A percentile compares a stretch with the other conserved stretches of the same genome.
Evolutionary conservation across 2,329 filamentous ascomycete genomes (phyloP).

Genomic region (Pseudogymnoascus destructans): DNA sequence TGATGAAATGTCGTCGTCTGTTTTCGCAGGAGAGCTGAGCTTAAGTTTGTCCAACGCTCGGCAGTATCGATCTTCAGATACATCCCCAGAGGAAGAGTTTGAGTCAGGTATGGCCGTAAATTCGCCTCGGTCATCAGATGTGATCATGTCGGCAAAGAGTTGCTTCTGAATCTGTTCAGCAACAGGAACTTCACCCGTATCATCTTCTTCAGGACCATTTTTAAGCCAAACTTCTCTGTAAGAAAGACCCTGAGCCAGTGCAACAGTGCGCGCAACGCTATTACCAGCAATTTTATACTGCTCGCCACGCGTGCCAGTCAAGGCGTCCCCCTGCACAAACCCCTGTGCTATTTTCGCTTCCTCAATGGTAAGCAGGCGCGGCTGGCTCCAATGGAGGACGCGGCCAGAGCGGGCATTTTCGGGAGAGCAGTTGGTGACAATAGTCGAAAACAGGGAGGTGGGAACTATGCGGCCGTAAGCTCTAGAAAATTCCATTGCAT

Average conservation of each 20-base stretch:
- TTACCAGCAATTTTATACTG: conserved; percentile 63
- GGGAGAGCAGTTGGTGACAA: conserved; percentile 41
- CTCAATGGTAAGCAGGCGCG: conserved; percentile 47
- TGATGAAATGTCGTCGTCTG: background rate
- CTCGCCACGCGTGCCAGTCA: conserved; percentile 42
- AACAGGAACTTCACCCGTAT: background rate
- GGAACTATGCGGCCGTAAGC: conserved; percentile 41
- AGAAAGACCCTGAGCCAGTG: conserved; percentile 50
- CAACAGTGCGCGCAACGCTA: conserved; percentile 57
- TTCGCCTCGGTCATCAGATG: background rate
- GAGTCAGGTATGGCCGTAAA: background rate
- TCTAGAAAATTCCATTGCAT: conserved; percentile 17
- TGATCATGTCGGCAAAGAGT: background rate
- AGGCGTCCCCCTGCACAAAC: conserved; percentile 54
- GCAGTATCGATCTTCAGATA: background rate
- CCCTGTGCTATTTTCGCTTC: conserved; percentile 60
- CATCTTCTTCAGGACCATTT: conserved; percentile 11
- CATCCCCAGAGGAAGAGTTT: background rate
- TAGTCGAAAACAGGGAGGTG: conserved; percentile 43
- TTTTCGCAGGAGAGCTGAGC: background rate
- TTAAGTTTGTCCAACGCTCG: background rate
- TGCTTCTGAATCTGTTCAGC: background rate
- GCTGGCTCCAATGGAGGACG: conserved; percentile 52
- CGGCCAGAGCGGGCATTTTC: conserved; percentile 43
- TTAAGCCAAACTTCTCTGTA: conserved; percentile 44